Conservation (phyloP, 495 filamentous ascomycete genomes). For the Penicillium egyptiacum region DNA sequence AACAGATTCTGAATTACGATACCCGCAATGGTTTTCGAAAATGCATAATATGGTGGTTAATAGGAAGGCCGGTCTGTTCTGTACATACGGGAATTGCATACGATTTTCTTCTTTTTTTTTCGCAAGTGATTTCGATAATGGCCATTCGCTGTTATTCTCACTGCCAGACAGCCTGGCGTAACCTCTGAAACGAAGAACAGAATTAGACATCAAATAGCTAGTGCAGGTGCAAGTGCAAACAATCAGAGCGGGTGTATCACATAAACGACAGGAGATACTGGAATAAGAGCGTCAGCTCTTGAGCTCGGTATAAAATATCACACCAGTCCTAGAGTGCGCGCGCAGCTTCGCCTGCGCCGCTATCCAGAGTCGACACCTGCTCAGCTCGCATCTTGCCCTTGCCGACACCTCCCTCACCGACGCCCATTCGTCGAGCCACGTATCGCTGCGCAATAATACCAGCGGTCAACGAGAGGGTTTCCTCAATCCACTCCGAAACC, state of each 20-base stretch:
- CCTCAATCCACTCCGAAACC: constrained; percentile 97
- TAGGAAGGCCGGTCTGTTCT: neutral
- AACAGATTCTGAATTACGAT: constrained; percentile 4
- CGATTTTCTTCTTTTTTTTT: neutral
- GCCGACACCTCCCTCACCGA: constrained; percentile 70
- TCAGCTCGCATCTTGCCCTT: constrained; percentile 79
- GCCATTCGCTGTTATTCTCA: constrained; percentile 13
- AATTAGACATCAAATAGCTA: constrained; percentile 4
- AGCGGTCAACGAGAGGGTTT: constrained; percentile 72
- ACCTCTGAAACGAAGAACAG: neutral
- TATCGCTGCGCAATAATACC: constrained; percentile 95
- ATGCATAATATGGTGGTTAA: constrained; percentile 13
- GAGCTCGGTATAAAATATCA: constrained; percentile 11
- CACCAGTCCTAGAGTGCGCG: constrained; percentile 55
- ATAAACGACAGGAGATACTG: constrained; percentile 11
- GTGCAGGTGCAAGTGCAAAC: neutral
- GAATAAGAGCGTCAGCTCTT: constrained; percentile 10
- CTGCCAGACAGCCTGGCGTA: neutral
- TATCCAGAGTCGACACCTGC: constrained; percentile 65
- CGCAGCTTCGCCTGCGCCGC: constrained; percentile 80
- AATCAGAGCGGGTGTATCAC: constrained; percentile 24
- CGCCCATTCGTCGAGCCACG: constrained; percentile 92
- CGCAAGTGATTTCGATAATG: neutral
- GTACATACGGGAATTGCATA: constrained; percentile 9
- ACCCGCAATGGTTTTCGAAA: constrained; percentile 9